phyloP scores from a whole-genome alignment of 306 rosid genomes.

The Lablab purpureus region DNA sequence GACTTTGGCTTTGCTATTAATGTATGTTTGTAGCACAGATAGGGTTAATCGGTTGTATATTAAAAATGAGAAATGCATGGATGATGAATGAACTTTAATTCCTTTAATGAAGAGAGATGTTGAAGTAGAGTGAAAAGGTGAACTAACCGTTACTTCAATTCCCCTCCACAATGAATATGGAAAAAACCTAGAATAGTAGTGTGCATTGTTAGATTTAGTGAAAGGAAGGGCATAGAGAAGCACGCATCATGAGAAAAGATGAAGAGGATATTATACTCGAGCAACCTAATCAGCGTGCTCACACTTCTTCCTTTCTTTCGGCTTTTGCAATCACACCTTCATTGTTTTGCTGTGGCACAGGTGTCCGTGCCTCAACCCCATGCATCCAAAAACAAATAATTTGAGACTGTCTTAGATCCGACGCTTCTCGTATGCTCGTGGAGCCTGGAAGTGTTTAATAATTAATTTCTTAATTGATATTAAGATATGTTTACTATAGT shows the following conservation, averaged over 20 bases:
- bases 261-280: neutral
- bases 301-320: neutral
- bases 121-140: conserved; percentile 5
- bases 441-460: neutral
- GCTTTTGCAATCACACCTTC: conserved; percentile 22
- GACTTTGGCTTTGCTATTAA: neutral
- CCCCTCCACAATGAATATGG: too few relatives aligned
- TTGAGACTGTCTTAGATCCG: neutral
- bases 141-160: conserved; percentile 10
- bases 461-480: neutral
- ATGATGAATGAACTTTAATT: conserved; percentile 2
- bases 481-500: too few relatives aligned
- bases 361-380: neutral
- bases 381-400: conserved; percentile 18
- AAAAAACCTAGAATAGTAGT: too few relatives aligned
- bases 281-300: neutral
- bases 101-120: neutral
- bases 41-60: neutral
- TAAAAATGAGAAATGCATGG: neutral
- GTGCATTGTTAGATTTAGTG: conserved; percentile 11
- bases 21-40: neutral
- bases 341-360: conserved; percentile 28
- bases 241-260: too few relatives aligned
- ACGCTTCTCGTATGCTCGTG: conserved; percentile 10
- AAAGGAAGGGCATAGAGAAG: neutral